Evolutionary conservation across 2,329 filamentous ascomycete species (phyloP).

Genomic region (Botryotinia globosa): DNA sequence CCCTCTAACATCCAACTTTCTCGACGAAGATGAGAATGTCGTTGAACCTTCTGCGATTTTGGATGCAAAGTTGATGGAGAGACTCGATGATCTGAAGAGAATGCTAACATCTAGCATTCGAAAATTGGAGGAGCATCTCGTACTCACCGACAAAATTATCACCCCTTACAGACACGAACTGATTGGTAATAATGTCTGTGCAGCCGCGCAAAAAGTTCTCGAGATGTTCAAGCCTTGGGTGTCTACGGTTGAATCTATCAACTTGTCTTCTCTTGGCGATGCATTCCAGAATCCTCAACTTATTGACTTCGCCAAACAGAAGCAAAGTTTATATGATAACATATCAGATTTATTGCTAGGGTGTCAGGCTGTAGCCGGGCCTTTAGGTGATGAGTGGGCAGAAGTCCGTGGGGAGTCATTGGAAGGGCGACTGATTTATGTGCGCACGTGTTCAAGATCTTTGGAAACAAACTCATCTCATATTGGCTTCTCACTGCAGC

Average conservation of each 20-base stretch:
- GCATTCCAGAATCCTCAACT: conserved; percentile 81
- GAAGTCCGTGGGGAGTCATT: conserved; percentile 87
- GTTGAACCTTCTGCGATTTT: conserved; percentile 70
- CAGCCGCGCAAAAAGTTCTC: conserved; percentile 72
- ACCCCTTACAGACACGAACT: conserved; percentile 74
- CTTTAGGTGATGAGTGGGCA: conserved; percentile 91
- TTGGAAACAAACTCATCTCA: conserved; percentile 85
- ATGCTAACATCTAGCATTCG: conserved; percentile 83
- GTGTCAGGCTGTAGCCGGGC: conserved; percentile 88
- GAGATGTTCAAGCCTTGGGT: conserved; percentile 91
- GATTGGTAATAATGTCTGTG: conserved; percentile 79
- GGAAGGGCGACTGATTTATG: conserved; percentile 79
- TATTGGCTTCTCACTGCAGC: conserved; percentile 81
- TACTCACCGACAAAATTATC: conserved; percentile 76
- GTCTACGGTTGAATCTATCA: conserved; percentile 84
- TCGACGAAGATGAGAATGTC: conserved; percentile 75
- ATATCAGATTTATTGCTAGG: conserved; percentile 84
- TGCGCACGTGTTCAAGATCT: conserved; percentile 72
- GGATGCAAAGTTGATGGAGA: conserved; percentile 74
- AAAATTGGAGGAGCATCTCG: conserved; percentile 80
- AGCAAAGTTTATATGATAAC: conserved; percentile 91
- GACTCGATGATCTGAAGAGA: conserved; percentile 81
- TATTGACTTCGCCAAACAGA: conserved; percentile 82
- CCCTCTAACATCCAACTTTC: conserved; percentile 75
- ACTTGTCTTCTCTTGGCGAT: conserved; percentile 74